phyloP scores from a whole-genome alignment of 2,329 filamentous ascomycete species.

The Xylariales sp. region DNA sequence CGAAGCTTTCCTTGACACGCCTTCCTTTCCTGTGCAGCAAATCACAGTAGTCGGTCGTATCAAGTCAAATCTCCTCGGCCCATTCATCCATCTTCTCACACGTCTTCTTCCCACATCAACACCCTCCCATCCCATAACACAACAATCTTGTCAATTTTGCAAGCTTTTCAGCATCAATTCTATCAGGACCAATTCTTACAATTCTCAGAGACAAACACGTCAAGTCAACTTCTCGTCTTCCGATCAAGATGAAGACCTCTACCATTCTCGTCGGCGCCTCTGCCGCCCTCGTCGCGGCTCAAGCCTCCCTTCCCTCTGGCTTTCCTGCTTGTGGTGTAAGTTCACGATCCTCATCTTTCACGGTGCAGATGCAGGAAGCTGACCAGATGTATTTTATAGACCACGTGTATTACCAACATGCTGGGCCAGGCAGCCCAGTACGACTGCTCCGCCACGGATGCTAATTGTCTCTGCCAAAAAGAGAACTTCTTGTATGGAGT shows the following conservation, averaged over 20 bases:
- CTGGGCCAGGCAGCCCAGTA: slow-evolving; percentile 38
- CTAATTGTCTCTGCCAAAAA: slow-evolving; percentile 38
- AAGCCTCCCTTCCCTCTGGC: slow-evolving; percentile 29
- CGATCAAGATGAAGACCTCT: slow-evolving; percentile 46
- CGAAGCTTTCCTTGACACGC: no score
- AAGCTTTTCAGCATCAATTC: slow-evolving; percentile 9
- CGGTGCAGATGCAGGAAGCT: no score
- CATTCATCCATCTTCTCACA: no score
- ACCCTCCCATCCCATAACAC: slow-evolving; percentile 6
- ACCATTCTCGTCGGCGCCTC: slow-evolving; percentile 38
- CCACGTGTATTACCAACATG: slow-evolving; percentile 48
- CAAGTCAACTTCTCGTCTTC: not conserved
- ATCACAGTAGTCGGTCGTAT: no score
- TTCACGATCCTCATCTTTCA: not conserved
- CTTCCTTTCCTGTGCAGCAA: no score
- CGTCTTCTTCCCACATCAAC: slow-evolving; percentile 1
- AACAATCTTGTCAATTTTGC: slow-evolving; percentile 12
- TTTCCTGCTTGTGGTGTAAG: slow-evolving; percentile 49
- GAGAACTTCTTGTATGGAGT: slow-evolving; percentile 35
- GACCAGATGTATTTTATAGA: slow-evolving; percentile 28
- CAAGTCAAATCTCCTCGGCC: no score
- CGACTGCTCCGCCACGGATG: slow-evolving; percentile 35
- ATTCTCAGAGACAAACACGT: slow-evolving; percentile 1
- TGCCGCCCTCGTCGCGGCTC: slow-evolving; percentile 35
- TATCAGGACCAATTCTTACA: slow-evolving; percentile 6